Base-by-base conservation (phyloP, 108 stramenopile species). In the Cyclostephanos tholiformis region DNA sequence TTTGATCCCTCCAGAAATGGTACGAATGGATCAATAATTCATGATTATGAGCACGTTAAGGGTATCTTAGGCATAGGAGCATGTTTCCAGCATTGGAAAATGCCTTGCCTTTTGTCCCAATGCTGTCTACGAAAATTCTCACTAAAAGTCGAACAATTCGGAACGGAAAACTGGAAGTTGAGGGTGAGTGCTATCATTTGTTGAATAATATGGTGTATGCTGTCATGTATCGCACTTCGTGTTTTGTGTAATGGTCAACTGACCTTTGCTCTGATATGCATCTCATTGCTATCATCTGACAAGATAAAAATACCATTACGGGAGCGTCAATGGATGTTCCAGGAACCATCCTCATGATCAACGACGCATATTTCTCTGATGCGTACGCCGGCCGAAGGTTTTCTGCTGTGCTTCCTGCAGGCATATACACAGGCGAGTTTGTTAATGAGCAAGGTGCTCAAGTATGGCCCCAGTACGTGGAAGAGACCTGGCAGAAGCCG, bases 381-480 rank as follows among this genome's bases (percentile, higher is more conserved):
- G 55, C 44, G 7, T 51, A 41, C 8, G 52, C 46, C 1, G 29
- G 49, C 12, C 65, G 81, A 50, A 67, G 39, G 46, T 85, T 79
- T 53, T 68, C 74, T 43, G 82, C 73, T 12, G 67, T 81, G 25
- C 73, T 85, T 16, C 84, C 84, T 26, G 38, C 74, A 19, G 84
- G 84, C 20, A 49, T 23, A 4, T 85, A 77, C 57, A 70, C 63
- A 23, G 84, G 73, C 17, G 17, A 65, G 23, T 85, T 82, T 30
- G 49, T 83, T 25, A 79, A 79, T 67, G 50, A 51, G 52, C 25
- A 69, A 23, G 79, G 78, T 19, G 63, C 52, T 23, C n/a, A 20
- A 13, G 78, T 63, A 14, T 85, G 80, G 80, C 85, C 85, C 12
- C 76, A 70, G 10, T 83, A 49, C 19, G 79, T 68, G 4, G 74